Evolutionary conservation across 441 rosid genomes (phyloP), one percentile per base, ranked within the genome.

Genomic region (Dalechampia spathulata): DNA sequence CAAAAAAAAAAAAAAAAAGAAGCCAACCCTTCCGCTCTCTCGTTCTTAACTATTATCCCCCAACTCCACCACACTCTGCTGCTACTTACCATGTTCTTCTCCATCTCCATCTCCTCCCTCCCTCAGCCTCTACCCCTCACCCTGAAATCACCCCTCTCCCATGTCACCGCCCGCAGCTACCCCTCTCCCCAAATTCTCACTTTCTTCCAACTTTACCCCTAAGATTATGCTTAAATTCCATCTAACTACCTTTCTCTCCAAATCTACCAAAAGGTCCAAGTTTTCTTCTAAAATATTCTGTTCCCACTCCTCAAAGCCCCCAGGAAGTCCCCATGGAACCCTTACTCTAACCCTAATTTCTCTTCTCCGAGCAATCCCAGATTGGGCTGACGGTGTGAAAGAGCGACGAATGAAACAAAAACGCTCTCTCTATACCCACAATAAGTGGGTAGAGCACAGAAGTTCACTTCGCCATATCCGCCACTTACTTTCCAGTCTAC

Each of bases 401-500:
- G 98, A 91, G 83, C 83, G 86, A 9, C 93, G 98, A 43, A 82
- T 87, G 93, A 83, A 47, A 50, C 78, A 70, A 57, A 83, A 73
- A 11, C 86, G 98, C 17, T 47, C 81, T 30, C 78, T 91, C 8
- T 91, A 91, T 70, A 78, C 67, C 44, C 96, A 86, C 69, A 74
- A 83, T 62, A 72, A 73, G 26, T 91, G 98, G 98, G 72, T 83
- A 23, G 60, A 79, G 11, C 96, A 91, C 52, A 70, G 98, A 55
- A 86, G 95, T 78, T 91, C 98, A 7, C 67, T 64, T 32, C 98
- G 96, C 68, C 98, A 91, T 65, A 6, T 88, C 15, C 78, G 96
- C 6, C 96, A 88, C 68, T 41, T 91, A 7, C 68, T 86, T 41
- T 86, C 95, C 0, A 82, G 87, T 75, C 58, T 82, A 1, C 77